Evolutionary conservation across 148 eudicot genomes (phyloP).

Genomic region (Vaccinium vitisidaea): DNA sequence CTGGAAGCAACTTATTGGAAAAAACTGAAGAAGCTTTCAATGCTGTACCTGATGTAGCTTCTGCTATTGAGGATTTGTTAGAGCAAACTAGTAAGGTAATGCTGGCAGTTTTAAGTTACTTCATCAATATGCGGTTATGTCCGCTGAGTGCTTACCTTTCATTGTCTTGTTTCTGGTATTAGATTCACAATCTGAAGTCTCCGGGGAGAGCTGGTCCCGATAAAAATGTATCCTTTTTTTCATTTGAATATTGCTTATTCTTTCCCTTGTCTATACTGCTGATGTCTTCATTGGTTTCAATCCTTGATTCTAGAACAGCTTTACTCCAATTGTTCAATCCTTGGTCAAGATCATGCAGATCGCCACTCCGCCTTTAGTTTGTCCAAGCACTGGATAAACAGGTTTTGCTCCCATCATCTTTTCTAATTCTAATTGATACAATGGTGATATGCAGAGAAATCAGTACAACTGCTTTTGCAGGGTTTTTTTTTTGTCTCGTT

Average conservation of each 20-base stretch:
- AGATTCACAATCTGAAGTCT: conserved; percentile 71
- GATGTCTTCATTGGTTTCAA: conserved; percentile 15
- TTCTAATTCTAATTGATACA: neutral
- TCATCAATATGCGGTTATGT: neutral
- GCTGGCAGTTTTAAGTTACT: conserved; percentile 14
- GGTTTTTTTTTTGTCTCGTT: neutral
- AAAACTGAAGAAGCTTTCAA: conserved; percentile 33
- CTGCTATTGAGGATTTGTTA: conserved; percentile 88
- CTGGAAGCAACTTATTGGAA: conserved; percentile 23
- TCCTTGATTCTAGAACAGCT: conserved; percentile 52
- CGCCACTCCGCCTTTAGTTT: conserved; percentile 50
- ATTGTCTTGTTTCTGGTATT: conserved; percentile 22
- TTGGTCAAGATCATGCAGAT: conserved; percentile 50
- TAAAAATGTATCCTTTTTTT: conserved; percentile 54
- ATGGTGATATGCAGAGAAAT: neutral
- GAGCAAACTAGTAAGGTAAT: conserved; percentile 89
- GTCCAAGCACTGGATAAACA: conserved; percentile 63
- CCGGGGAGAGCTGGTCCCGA: conserved; percentile 40
- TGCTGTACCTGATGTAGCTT: conserved; percentile 74
- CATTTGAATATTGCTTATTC: conserved; percentile 11
- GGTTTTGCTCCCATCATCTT: conserved; percentile 36
- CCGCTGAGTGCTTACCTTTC: conserved; percentile 11
- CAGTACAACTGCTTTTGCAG: neutral
- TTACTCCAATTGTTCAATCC: conserved; percentile 51
- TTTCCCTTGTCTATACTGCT: neutral